Conservation (phyloP, 2,329 filamentous ascomycete genomes). For the Cytospora paraplurivora region DNA sequence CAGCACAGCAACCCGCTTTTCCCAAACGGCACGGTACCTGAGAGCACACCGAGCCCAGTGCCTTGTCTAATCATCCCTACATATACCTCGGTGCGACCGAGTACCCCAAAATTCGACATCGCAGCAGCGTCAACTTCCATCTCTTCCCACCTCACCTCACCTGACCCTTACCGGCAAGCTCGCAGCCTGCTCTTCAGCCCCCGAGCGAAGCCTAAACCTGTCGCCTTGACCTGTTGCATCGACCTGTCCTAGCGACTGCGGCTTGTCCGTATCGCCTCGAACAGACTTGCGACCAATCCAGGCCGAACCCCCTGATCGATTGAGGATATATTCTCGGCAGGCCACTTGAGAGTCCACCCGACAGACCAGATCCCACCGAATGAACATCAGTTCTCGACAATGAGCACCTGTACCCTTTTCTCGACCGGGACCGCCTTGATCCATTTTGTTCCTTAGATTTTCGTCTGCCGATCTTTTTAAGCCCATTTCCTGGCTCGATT, state of each 20-base stretch:
- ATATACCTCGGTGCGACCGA: constrained; percentile 26
- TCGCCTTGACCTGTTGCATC: constrained; percentile 4
- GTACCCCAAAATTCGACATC: constrained; percentile 21
- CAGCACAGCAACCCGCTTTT: constrained; percentile 18
- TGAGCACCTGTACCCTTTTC: constrained; percentile 55
- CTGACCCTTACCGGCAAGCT: constrained; percentile 20
- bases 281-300: constrained; percentile 7
- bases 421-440: constrained; percentile 56
- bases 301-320: constrained; percentile 14
- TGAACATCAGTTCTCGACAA: constrained; percentile 51
- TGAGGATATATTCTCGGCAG: constrained; percentile 10
- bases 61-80: constrained; percentile 21
- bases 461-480: constrained; percentile 31
- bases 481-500: constrained; percentile 28
- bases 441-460: constrained; percentile 57
- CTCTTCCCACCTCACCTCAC: constrained; percentile 18
- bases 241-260: constrained; percentile 15
- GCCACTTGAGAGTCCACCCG: constrained; percentile 7
- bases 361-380: constrained; percentile 34
- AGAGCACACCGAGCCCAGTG: constrained; percentile 22
- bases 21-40: constrained; percentile 11
- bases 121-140: constrained; percentile 12
- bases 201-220: constrained; percentile 19
- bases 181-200: constrained; percentile 22
- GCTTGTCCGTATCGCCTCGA: constrained; percentile 11